Percentiles rank a stretch among this genome's conserved stretches.
Conservation (phyloP, 768 basidiomycete species). For the Hericium alpestre region DNA sequence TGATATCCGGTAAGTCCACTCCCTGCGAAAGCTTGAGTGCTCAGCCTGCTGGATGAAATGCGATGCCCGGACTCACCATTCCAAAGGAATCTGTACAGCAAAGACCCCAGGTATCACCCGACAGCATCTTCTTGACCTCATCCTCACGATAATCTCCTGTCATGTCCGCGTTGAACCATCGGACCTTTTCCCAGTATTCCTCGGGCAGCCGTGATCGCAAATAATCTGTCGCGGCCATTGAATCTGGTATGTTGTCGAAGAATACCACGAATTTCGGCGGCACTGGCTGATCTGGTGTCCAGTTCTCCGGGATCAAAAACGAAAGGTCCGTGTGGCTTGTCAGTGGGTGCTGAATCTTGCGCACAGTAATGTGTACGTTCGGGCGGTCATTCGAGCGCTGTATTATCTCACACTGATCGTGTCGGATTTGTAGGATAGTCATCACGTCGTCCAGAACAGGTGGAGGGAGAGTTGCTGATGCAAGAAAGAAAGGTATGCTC, state of each 20-base stretch:
- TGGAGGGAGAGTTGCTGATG: conserved; percentile 25
- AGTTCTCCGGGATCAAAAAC: conserved; percentile 9
- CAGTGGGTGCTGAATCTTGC: conserved; percentile 13
- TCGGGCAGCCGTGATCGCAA: conserved; percentile 3
- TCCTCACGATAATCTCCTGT: conserved; percentile 9
- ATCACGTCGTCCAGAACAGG: conserved; percentile 16
- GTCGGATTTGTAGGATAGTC: conserved; percentile 14
- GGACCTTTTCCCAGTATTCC: too few species aligned
- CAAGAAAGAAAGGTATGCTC: conserved; percentile 20
- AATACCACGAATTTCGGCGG: conserved; percentile 17
- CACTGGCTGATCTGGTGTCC: not conserved
- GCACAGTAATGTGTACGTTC: conserved; percentile 22
- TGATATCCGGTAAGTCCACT: not conserved
- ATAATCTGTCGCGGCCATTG: conserved; percentile 21
- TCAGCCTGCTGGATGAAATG: not conserved
- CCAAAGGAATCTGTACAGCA: conserved; percentile 24
- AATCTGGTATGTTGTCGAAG: conserved; percentile 15
- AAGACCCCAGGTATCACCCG: conserved; percentile 18
- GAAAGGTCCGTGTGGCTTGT: conserved; percentile 11
- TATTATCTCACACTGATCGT: conserved; percentile 8
- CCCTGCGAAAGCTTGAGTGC: not conserved
- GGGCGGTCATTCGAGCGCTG: conserved; percentile 22
- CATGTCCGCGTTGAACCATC: too few species aligned
- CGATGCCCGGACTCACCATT: conserved; percentile 18
- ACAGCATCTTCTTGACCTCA: conserved; percentile 6